Base-by-base conservation (phyloP, 2,329 filamentous ascomycete genomes). In the Alternaria hordeiaustralica region DNA sequence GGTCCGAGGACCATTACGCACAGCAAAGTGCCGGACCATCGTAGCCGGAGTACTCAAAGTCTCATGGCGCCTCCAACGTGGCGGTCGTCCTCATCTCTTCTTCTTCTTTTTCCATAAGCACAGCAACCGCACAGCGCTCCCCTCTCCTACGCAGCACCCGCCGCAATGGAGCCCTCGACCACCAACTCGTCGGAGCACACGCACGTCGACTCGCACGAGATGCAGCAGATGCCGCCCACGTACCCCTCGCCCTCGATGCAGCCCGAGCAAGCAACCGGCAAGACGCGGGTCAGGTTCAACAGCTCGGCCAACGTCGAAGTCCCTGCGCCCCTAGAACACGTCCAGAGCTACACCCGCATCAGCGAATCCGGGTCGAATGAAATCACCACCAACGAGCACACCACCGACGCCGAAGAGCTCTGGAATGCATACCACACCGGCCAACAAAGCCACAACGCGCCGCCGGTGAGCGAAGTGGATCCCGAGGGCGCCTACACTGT, bases 271-370 rank as follows among this genome's bases (percentile, higher is more conserved):
- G 49, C 59, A 13, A 65, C 66, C 28, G 67, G 65, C 20, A 64
- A 65, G 43, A 30, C 65, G 10, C 62, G 72, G 11, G 74, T 76
- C 43, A 70, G 74, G 33, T 75, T 76, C 65, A 75, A 75, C 56
- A 75, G 73, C 61, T 66, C 69, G 2, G 73, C 73, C 47, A 68
- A 68, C 41, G 69, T 69, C 55, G 60, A 72, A 15, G 71, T 75
- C 10, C 70, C 69, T 11, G 59, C 59, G 10, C 33, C 61, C 13
- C 44, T 54, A 18, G 55, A 59, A 21, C 65, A 67, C 15, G 59
- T 51, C 6, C 60, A 47, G 33, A 66, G 61, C 58, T 62, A 67
- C 47, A 64, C 63, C 49, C 69, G 65, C 44, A 30, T 64, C 26
- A 65, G 63, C 47, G 69, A 71, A 25, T 43, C 63, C 4, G 68